Percentiles rank a stretch among this genome's conserved stretches.
Conservation (phyloP, 2,329 filamentous ascomycete genomes). For the Aspergillus piperis region DNA sequence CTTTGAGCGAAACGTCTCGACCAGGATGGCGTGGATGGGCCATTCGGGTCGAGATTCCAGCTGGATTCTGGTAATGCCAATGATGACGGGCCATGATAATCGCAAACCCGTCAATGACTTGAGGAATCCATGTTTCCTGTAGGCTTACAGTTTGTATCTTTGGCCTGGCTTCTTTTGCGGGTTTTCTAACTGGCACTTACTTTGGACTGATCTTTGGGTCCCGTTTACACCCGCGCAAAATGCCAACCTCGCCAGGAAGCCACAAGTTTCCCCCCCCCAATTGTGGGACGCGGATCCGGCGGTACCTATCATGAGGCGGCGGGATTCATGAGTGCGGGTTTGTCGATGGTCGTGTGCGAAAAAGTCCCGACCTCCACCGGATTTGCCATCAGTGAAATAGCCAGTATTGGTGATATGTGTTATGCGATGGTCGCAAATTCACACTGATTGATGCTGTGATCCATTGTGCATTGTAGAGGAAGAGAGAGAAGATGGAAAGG, state of each 20-base stretch:
- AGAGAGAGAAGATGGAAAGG: neutral
- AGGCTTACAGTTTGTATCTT: constrained; percentile 1
- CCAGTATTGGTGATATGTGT: neutral
- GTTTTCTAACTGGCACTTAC: constrained; percentile 9
- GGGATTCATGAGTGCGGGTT: constrained; percentile 23
- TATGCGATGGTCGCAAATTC: neutral
- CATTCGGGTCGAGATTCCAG: neutral
- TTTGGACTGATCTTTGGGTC: constrained; percentile 15
- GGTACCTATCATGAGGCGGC: constrained; percentile 32
- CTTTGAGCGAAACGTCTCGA: neutral
- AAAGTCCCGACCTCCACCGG: constrained; percentile 11
- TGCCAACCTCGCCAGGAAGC: constrained; percentile 28
- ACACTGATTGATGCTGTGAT: neutral
- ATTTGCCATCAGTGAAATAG: constrained; percentile 12
- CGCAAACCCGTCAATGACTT: constrained; percentile 2
- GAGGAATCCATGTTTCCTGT: neutral
- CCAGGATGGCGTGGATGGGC: neutral
- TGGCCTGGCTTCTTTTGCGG: neutral
- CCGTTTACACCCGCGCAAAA: constrained; percentile 25
- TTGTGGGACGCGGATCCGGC: constrained; percentile 36
- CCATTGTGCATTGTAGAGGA: neutral
- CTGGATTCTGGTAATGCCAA: neutral
- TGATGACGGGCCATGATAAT: neutral
- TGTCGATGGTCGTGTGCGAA: constrained; percentile 17
- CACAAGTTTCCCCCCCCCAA: constrained; percentile 22